phyloP scores from a whole-genome alignment of 2,329 filamentous ascomycete genomes.

The Xylaria polymorpha region DNA sequence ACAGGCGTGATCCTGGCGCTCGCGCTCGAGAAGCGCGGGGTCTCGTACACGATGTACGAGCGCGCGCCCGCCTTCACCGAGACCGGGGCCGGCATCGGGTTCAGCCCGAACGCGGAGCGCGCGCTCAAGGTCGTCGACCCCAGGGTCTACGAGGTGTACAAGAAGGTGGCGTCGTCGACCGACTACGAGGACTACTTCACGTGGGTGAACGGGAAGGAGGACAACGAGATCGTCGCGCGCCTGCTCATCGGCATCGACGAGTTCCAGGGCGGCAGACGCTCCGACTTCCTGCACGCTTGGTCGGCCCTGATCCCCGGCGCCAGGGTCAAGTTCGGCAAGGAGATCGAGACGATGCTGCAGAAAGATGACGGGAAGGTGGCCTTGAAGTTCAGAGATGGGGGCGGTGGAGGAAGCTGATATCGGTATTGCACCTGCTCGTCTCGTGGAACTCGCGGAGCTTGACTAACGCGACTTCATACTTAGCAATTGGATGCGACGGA shows the following conservation, averaged over 20 bases:
- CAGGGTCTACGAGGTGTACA: slow-evolving; percentile 51
- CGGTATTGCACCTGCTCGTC: slow-evolving; percentile 32
- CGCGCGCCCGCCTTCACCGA: slow-evolving; percentile 56
- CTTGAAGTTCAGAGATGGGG: slow-evolving; percentile 51
- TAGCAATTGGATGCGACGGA: slow-evolving; percentile 71
- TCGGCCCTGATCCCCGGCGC: slow-evolving; percentile 47
- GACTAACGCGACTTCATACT: slow-evolving; percentile 17
- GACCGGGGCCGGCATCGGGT: slow-evolving; percentile 64
- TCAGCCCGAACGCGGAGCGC: slow-evolving; percentile 62
- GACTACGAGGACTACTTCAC: slow-evolving; percentile 54
- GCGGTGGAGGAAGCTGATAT: slow-evolving; percentile 48
- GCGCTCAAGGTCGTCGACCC: slow-evolving; percentile 57
- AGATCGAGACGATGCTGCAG: slow-evolving; percentile 49
- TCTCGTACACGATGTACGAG: slow-evolving; percentile 61
- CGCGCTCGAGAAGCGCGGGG: slow-evolving; percentile 56
- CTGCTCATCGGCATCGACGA: slow-evolving; percentile 55
- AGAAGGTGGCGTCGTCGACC: slow-evolving; percentile 47
- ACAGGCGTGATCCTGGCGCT: slow-evolving; percentile 62
- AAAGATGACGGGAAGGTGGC: slow-evolving; percentile 40
- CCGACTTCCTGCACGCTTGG: slow-evolving; percentile 56
- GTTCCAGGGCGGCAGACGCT: slow-evolving; percentile 57
- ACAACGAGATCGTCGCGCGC: slow-evolving; percentile 49
- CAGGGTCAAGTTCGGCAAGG: slow-evolving; percentile 51
- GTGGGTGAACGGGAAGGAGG: slow-evolving; percentile 54
- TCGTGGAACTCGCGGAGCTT: neutral